phyloP scores from a whole-genome alignment of 1,139 yeast species.

The Barnettozyma hawaiiensis region DNA sequence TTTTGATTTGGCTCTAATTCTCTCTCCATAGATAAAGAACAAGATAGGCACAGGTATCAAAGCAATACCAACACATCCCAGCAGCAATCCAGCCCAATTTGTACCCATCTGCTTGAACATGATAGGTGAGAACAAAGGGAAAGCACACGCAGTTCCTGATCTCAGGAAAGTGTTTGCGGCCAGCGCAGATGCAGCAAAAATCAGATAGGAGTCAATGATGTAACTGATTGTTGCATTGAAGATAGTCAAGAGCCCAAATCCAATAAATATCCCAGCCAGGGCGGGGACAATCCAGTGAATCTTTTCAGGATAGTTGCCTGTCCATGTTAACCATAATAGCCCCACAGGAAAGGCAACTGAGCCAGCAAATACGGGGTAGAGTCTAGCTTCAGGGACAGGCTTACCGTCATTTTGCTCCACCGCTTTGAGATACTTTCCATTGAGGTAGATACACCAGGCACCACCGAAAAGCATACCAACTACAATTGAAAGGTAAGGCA shows the following conservation, averaged over 20 bases:
- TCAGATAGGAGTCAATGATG: conserved; percentile 71
- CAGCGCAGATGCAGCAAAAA: conserved; percentile 83
- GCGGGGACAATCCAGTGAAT: conserved; percentile 89
- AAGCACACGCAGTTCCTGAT: conserved; percentile 61
- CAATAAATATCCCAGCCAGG: conserved; percentile 63
- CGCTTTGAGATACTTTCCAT: conserved; percentile 35
- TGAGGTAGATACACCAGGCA: conserved; percentile 31
- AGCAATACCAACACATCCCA: conserved; percentile 60
- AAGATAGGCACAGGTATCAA: conserved; percentile 73
- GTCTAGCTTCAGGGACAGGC: conserved; percentile 74
- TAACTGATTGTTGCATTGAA: conserved; percentile 77
- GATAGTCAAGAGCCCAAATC: conserved; percentile 68
- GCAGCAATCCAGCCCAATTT: conserved; percentile 77
- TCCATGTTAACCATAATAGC: conserved; percentile 80
- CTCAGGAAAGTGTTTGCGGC: conserved; percentile 82
- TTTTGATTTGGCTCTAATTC: conserved; percentile 56
- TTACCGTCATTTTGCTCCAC: conserved; percentile 47
- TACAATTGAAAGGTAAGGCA: conserved; percentile 58
- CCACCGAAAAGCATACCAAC: conserved; percentile 63
- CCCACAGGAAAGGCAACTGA: conserved; percentile 69
- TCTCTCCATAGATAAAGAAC: conserved; percentile 60
- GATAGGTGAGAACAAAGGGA: conserved; percentile 73
- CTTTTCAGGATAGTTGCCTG: conserved; percentile 61
- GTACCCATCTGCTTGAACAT: conserved; percentile 73
- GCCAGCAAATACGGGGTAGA: conserved; percentile 70